A percentile compares a stretch with the other conserved stretches of the same genome.
Conservation (phyloP, 306 rosid genomes). For the Castanea mollissima region DNA sequence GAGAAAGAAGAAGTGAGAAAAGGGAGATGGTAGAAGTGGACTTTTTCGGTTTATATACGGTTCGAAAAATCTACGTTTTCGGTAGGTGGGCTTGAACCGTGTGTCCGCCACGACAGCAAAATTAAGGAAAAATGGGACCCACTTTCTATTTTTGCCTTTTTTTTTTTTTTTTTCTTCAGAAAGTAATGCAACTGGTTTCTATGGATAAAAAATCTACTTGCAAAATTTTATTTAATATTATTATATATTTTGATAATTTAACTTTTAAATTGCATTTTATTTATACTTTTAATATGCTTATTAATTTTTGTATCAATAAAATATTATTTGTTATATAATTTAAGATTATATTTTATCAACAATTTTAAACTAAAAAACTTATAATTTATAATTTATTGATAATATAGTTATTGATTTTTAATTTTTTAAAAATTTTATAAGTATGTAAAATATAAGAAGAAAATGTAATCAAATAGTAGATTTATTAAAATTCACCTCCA, state of each 20-base stretch:
- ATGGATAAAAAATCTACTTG: no score
- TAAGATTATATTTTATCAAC: no score
- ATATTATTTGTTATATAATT: no score
- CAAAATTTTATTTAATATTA: no score
- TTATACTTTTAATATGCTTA: rapidly evolving
- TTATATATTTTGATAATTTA: no score
- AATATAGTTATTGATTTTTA: rapidly evolving
- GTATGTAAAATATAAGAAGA: rapidly evolving
- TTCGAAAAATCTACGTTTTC: neutral
- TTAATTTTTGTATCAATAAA: rapidly evolving
- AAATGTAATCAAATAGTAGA: no score
- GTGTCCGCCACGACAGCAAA: neutral
- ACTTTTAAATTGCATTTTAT: rapidly evolving
- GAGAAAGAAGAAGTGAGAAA: neutral
- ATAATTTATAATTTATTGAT: no score
- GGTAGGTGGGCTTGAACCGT: slow-evolving; percentile 1
- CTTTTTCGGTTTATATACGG: neutral
- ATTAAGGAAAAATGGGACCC: neutral
- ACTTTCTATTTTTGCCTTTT: no score
- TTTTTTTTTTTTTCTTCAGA: no score
- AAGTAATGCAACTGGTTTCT: no score
- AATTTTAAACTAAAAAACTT: no score
- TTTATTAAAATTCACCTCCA: rapidly evolving
- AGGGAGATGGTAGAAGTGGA: neutral
- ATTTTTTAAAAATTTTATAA: no score